Evolutionary conservation across 768 basidiomycete genomes (phyloP).

Genomic region (Lactifluus volemus): DNA sequence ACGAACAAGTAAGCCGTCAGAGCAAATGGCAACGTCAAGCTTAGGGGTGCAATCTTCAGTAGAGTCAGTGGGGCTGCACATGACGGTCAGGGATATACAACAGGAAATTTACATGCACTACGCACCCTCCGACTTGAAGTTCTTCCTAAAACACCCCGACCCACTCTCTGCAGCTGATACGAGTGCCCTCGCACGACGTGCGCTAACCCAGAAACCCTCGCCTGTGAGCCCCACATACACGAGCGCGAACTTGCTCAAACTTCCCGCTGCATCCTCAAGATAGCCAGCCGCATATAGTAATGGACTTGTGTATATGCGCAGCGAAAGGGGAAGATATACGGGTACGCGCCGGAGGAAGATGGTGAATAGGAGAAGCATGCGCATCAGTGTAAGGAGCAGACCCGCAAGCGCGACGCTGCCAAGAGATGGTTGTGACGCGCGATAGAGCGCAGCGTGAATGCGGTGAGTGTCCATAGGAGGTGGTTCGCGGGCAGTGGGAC

Average conservation of each 20-base stretch:
- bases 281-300: constrained; percentile 34
- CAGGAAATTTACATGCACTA: not conserved
- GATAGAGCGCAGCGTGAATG: constrained; percentile 68
- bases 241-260: constrained; percentile 51
- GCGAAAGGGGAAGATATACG: constrained; percentile 39
- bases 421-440: constrained; percentile 72
- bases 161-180: constrained; percentile 46
- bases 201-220: constrained; percentile 43
- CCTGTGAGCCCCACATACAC: constrained; percentile 50
- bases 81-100: not conserved
- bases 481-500: constrained; percentile 29
- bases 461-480: constrained; percentile 54
- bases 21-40: constrained; percentile 74
- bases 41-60: constrained; percentile 68
- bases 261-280: constrained; percentile 38
- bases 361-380: constrained; percentile 43
- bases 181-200: constrained; percentile 46
- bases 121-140: constrained; percentile 54
- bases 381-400: constrained; percentile 65
- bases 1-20: constrained; percentile 81
- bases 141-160: constrained; percentile 34
- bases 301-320: constrained; percentile 35
- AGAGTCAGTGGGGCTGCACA: constrained; percentile 53
- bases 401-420: constrained; percentile 74
- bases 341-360: constrained; percentile 49